Evolutionary conservation across 805 yeast genomes (phyloP).

Genomic region (Cyberlindnera maritima): DNA sequence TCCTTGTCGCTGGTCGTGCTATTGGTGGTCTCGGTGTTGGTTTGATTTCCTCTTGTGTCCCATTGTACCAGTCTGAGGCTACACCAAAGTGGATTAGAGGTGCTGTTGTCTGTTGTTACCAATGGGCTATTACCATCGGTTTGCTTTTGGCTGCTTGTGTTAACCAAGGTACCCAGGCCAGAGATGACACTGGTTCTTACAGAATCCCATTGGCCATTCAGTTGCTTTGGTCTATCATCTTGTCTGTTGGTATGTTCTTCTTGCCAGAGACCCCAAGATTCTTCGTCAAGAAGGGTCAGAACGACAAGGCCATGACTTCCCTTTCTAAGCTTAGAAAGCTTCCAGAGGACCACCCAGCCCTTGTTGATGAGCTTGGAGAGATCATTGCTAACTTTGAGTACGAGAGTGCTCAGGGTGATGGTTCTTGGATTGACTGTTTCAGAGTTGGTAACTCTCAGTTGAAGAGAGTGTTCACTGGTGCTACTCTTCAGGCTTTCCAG

Average conservation of each 20-base stretch:
- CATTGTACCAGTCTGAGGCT: slow-evolving; percentile 75
- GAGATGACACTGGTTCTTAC: slow-evolving; percentile 55
- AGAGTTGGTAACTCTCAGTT: slow-evolving; percentile 36
- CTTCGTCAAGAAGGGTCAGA: slow-evolving; percentile 53
- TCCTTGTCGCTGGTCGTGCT: slow-evolving; percentile 62
- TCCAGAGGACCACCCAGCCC: slow-evolving; percentile 40
- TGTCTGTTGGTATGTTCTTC: slow-evolving; percentile 59
- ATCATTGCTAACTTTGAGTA: slow-evolving; percentile 45
- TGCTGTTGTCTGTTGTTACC: slow-evolving; percentile 72
- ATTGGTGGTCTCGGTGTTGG: slow-evolving; percentile 75
- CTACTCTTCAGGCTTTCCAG: slow-evolving; percentile 47
- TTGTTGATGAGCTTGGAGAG: slow-evolving; percentile 45
- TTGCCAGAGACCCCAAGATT: slow-evolving; percentile 78
- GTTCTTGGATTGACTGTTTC: slow-evolving; percentile 34
- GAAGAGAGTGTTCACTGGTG: slow-evolving; percentile 42
- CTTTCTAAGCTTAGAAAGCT: slow-evolving; percentile 52
- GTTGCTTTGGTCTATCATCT: slow-evolving; percentile 60
- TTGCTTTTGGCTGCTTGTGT: slow-evolving; percentile 66
- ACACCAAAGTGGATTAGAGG: slow-evolving; percentile 79
- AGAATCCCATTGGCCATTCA: slow-evolving; percentile 74
- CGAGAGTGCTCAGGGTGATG: slow-evolving; percentile 34
- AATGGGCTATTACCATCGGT: slow-evolving; percentile 71
- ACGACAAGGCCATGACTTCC: slow-evolving; percentile 53
- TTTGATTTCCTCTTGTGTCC: slow-evolving; percentile 64
- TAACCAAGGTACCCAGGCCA: slow-evolving; percentile 61